A percentile compares a stretch with the other conserved stretches of the same genome.
phyloP scores from a whole-genome alignment of 2,329 filamentous ascomycete species.

The Fusarium armeniacum region DNA sequence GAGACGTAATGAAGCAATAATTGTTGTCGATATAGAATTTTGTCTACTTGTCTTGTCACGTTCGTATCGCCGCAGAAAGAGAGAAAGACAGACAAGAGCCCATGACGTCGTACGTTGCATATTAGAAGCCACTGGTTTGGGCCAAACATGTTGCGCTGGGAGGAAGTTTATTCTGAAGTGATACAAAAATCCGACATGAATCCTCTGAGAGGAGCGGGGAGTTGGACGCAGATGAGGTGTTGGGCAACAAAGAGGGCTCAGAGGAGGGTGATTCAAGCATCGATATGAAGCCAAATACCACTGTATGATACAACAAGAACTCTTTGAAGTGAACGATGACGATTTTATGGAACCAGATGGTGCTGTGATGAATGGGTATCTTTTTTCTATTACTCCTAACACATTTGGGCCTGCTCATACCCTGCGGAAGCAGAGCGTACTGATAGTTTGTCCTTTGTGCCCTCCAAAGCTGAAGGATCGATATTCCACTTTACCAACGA shows the following conservation, averaged over 20 bases:
- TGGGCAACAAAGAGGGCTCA: slow-evolving; percentile 16
- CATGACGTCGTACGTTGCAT: slow-evolving; percentile 43
- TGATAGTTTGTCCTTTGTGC: slow-evolving; percentile 88
- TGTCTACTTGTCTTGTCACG: slow-evolving; percentile 39
- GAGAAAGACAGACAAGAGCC: slow-evolving; percentile 34
- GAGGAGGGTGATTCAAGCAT: slow-evolving; percentile 33
- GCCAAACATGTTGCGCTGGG: slow-evolving; percentile 22
- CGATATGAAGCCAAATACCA: slow-evolving; percentile 40
- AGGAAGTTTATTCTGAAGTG: slow-evolving; percentile 27
- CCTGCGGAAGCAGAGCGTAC: slow-evolving; percentile 83
- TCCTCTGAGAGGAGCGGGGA: slow-evolving; percentile 13
- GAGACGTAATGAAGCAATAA: slow-evolving; percentile 66
- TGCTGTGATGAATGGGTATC: slow-evolving; percentile 34
- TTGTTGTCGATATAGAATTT: slow-evolving; percentile 58
- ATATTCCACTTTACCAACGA: slow-evolving; percentile 81
- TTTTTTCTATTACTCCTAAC: slow-evolving; percentile 20
- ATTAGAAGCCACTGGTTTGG: slow-evolving; percentile 41
- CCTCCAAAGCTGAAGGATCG: slow-evolving; percentile 91
- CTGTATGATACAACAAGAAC: slow-evolving; percentile 49
- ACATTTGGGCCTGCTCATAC: slow-evolving; percentile 20
- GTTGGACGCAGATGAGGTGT: slow-evolving; percentile 5
- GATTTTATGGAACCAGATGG: slow-evolving; percentile 36
- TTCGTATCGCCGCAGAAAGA: slow-evolving; percentile 37
- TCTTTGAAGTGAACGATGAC: slow-evolving; percentile 46
- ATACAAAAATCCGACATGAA: slow-evolving; percentile 22